phyloP scores from a whole-genome alignment of 352 stramenopile genomes.

The Globisporangium cederbergense region DNA sequence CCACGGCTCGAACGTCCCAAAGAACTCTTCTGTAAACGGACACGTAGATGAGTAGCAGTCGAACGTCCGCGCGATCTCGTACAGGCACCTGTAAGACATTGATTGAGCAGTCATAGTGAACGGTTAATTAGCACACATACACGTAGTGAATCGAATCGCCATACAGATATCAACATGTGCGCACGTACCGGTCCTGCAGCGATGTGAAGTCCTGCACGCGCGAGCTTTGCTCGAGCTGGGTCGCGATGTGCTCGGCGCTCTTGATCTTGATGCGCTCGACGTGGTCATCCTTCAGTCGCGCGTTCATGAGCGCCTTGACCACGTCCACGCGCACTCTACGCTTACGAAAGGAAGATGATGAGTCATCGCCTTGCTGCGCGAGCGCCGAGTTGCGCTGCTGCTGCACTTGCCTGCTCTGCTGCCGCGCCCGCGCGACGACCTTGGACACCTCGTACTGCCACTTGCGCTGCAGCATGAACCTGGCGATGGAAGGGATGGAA shows the following conservation, averaged over 20 bases:
- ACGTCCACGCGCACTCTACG: constrained; percentile 71
- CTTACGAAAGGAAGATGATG: constrained; percentile 26
- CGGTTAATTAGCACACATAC: neutral
- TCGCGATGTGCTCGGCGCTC: constrained; percentile 54
- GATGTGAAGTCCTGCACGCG: constrained; percentile 32
- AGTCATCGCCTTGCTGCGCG: constrained; percentile 27
- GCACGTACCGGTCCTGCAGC: constrained; percentile 54
- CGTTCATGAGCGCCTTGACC: constrained; percentile 64
- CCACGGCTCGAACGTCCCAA: constrained; percentile 67
- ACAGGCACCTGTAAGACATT: constrained; percentile 44
- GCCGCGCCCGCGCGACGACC: constrained; percentile 22
- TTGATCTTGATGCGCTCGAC: constrained; percentile 66
- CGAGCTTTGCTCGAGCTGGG: constrained; percentile 49
- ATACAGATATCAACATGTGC: neutral
- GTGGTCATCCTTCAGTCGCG: constrained; percentile 70
- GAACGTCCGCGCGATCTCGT: constrained; percentile 73
- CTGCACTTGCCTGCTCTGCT: constrained; percentile 35
- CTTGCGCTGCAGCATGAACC: constrained; percentile 56
- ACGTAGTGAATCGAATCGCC: neutral
- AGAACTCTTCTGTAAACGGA: constrained; percentile 59
- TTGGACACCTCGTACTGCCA: constrained; percentile 65
- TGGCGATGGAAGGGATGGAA: constrained; percentile 8
- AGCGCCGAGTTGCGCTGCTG: constrained; percentile 43
- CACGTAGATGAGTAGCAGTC: constrained; percentile 62
- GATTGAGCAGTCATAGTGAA: neutral